Base-by-base conservation (phyloP, 2,329 filamentous ascomycete species). In the Penicillium sp. region DNA sequence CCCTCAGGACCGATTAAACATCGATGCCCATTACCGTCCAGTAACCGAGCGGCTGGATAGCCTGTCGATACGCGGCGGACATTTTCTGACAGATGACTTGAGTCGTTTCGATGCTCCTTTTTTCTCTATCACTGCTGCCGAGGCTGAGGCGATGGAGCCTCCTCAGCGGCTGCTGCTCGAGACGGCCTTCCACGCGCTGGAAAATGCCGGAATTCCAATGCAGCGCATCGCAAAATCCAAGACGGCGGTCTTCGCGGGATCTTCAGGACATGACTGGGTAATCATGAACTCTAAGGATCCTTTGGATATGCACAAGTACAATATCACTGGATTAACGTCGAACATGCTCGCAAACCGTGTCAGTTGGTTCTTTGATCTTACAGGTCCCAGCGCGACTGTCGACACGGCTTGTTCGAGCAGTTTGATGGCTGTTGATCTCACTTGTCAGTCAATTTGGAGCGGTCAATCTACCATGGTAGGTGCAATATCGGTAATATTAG, bases 381-480 rank as follows among this genome's bases (percentile, higher is more conserved):
- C 60, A 29, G 71, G 71, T 0, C 65, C 70, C 1, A 65, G 61
- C 36, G 52, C 42, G 16, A 48, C 46, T 4, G 49, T 73, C 2
- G 64, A 72, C 42, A 73, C 70, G 0, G 71, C 67, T 0, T 71
- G 71, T 48, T 70, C 68, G 2, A 54, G 63, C 0, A 64, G 62
- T 16, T 49, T 70, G 6, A 54, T 62, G 4, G 71, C 68, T 1
- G 42, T 74, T 1, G 68, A 74, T 57, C 46, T 64, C 15, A 70
- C 71, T 6, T 70, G 61, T 42, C 64, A 69, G 33, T 57, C 51
- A 3, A 45, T 70, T 1, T 52, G 54, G 3, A 61, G 53, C 1
- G 64, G 62, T 9, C 63, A 67, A 6, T 50, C 62, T 1, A 51
- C 54, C 0, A 58, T 56, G 26, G 64, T 63, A 1, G 50, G 65